Evolutionary conservation across 108 stramenopile species (phyloP), one percentile per base, ranked within the genome.

Genomic region (Skeletonema tropicum): DNA sequence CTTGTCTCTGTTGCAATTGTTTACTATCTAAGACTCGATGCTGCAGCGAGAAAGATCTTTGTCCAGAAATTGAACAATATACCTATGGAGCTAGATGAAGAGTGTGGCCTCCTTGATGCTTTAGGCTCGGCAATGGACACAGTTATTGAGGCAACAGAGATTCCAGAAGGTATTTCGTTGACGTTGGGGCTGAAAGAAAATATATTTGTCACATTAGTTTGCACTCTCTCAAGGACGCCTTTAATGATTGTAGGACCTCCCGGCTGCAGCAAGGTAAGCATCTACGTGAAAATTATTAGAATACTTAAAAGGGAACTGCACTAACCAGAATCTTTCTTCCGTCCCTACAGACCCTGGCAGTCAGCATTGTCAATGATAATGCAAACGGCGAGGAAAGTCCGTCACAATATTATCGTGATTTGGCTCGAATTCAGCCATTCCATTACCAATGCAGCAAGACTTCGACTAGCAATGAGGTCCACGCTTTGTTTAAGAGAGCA

Each of bases 381-480:
- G 76, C 70, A 12, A 63, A 77, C 23, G 76, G 76, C 17, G 76
- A 77, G 58, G 76, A 77, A 48, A 72, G 70, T 32, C 76, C 70
- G 2, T 65, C 49, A 10, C 48, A 31, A 33, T 71, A 63, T n/a
- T 77, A 72, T 29, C 32, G 70, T 31, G 35, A 65, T 29, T 57
- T 62, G 33, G 35, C 76, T n/a, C 38, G 76, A n/a, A 64, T 77
- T n/a, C 71, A 71, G 68, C 60, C 62, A 9, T 77, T 77, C 32
- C 76, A 77, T 65, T 77, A 77, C 33, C 76, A 77, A 25, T 77
- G 76, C 46, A 72, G 70, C n/a, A 77, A 77, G 55, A 23, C 48
- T 71, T 72, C 70, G 31, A 77, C 76, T 17, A 77, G 76, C 33
- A 77, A 71, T 32, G 76, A 77, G 59, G 57, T 77, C n/a, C 45